A percentile compares a stretch with the other conserved stretches of the same genome.
Evolutionary conservation across 2,329 filamentous ascomycete species (phyloP).

Genomic region (Verticillium dahliae): DNA sequence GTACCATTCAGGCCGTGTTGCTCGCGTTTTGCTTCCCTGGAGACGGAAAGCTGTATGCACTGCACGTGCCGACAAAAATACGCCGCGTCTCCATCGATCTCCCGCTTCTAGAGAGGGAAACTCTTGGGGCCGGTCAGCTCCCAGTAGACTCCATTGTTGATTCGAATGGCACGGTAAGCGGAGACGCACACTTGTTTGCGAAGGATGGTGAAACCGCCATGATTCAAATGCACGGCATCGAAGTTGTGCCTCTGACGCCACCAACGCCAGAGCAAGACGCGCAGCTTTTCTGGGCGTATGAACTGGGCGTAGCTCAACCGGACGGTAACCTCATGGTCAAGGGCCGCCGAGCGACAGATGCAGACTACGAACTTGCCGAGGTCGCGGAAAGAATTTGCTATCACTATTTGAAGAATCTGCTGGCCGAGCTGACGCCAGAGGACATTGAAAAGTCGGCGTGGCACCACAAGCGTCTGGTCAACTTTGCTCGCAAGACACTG

Average conservation of each 20-base stretch:
- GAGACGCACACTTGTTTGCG: too few relatives aligned
- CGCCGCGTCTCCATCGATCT: conserved; percentile 10
- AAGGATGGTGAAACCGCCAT: too few relatives aligned
- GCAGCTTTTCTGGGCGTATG: not conserved
- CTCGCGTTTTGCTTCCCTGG: conserved; percentile 23
- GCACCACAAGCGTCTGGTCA: not conserved
- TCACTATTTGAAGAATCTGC: not conserved
- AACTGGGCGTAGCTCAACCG: conserved; percentile 1
- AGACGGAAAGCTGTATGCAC: conserved; percentile 22
- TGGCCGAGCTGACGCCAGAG: not conserved
- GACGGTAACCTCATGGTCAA: conserved; percentile 16
- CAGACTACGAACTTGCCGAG: not conserved
- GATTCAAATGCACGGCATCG: too few relatives aligned
- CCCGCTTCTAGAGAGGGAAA: not conserved
- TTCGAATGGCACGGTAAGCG: too few relatives aligned
- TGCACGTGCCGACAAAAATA: conserved; percentile 23
- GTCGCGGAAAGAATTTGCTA: not conserved
- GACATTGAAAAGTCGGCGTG: not conserved
- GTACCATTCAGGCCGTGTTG: conserved; percentile 26
- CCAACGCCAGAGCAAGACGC: too few relatives aligned
- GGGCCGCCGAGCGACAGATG: conserved; percentile 8
- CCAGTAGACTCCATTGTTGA: too few relatives aligned
- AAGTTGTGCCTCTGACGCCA: too few relatives aligned
- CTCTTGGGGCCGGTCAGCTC: too few relatives aligned
- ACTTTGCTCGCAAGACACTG: not conserved